phyloP scores from a whole-genome alignment of 192 early-diverging fungal species.

The Lobulomyces angularis region DNA sequence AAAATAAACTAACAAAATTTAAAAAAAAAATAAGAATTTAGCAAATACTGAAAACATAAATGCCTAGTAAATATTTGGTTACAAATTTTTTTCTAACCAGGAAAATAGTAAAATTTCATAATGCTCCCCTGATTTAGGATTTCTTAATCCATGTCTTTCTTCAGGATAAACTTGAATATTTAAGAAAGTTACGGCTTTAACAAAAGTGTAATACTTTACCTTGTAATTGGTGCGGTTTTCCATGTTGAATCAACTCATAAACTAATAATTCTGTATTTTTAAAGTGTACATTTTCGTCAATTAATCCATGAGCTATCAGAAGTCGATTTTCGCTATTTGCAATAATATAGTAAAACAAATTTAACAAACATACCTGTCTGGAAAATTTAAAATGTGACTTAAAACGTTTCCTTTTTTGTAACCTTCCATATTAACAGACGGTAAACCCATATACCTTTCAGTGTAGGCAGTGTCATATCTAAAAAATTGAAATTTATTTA shows the following conservation, averaged over 20 bases:
- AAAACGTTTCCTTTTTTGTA: constrained; percentile 42
- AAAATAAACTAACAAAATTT: constrained; percentile 7
- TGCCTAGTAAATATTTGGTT: neutral
- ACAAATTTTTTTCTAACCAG: constrained; percentile 45
- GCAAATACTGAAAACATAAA: no score
- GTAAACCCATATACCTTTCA: constrained; percentile 56
- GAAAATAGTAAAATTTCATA: constrained; percentile 63
- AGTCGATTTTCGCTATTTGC: constrained; percentile 37
- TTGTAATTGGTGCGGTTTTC: constrained; percentile 47
- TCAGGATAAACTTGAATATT: constrained; percentile 61
- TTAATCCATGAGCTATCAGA: constrained; percentile 57
- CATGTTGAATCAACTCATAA: constrained; percentile 28
- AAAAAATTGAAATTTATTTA: no score
- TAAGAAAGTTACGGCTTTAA: no score
- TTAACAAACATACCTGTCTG: constrained; percentile 32
- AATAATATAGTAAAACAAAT: neutral
- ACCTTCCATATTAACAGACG: constrained; percentile 24
- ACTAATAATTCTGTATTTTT: constrained; percentile 46
- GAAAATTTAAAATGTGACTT: constrained; percentile 36
- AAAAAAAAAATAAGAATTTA: constrained; percentile 11
- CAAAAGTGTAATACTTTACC: no score
- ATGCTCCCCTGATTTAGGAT: constrained; percentile 56
- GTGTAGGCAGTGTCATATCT: constrained; percentile 64
- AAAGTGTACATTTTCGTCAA: constrained; percentile 71
- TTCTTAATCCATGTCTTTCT: constrained; percentile 59